Percentiles rank a stretch among this genome's conserved stretches.
These are phyloP conservation scores for Aspergillus pseudonomiae DNA, from an alignment of 2,329 filamentous ascomycete genomes.

Conservation along the genomic window DNA sequence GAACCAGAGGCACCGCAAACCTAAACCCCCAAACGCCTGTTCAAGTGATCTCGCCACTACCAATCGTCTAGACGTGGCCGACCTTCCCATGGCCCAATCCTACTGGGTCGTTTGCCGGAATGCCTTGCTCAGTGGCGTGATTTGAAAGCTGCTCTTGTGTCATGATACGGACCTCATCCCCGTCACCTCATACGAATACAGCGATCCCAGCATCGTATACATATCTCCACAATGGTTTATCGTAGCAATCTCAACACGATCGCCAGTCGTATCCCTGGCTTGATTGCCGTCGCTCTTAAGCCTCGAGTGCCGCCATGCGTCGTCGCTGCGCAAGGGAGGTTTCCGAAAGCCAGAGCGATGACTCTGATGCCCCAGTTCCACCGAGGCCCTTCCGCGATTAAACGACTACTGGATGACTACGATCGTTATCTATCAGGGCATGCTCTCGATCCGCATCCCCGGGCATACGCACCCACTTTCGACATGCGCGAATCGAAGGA, in stretches of 20 bases:
- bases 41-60: not conserved
- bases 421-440: constrained; percentile 2
- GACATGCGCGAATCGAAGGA: constrained; percentile 51
- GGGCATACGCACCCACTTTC: constrained; percentile 30
- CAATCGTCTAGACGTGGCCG: not conserved
- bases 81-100: not conserved
- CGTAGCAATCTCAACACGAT: not conserved
- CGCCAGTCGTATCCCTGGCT: not conserved
- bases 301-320: not conserved
- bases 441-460: not conserved
- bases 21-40: not conserved
- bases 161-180: not conserved
- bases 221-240: not conserved
- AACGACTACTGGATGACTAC: not conserved
- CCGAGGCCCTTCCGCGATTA: not conserved
- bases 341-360: not conserved
- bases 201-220: not conserved
- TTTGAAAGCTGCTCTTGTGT: not conserved
- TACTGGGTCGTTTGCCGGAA: not conserved
- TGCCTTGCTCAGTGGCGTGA: not conserved
- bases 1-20: constrained; percentile 1
- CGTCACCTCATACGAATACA: not conserved
- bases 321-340: not conserved
- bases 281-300: not conserved
- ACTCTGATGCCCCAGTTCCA: not conserved